Conservation (phyloP, 257 asterid genomes). For the Solanum chaucha region DNA sequence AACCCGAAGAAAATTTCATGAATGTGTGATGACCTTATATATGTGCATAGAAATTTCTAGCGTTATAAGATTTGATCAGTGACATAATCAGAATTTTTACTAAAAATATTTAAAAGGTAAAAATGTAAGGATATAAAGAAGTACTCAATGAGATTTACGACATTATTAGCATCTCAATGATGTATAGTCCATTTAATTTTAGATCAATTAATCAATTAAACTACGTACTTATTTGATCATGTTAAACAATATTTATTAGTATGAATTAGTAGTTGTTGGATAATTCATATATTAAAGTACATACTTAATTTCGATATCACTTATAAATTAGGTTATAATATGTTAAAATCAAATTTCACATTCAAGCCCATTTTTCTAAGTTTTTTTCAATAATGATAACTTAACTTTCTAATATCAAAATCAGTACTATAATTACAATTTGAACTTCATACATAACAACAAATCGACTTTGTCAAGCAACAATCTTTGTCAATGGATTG, state of each 20-base stretch:
- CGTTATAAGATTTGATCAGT: not conserved
- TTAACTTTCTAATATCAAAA: no score
- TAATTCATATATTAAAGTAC: not conserved
- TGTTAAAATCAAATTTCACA: no score
- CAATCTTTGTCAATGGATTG: not conserved
- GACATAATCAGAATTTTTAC: not conserved
- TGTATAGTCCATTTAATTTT: not conserved
- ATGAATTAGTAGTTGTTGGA: not conserved
- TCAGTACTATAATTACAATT: no score
- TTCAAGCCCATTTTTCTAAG: no score
- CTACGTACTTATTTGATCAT: not conserved
- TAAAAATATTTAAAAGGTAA: not conserved
- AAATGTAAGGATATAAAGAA: not conserved
- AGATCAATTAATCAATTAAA: not conserved
- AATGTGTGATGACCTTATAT: not conserved
- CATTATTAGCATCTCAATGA: not conserved
- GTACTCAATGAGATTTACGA: not conserved
- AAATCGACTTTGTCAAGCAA: not conserved
- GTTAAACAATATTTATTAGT: not conserved
- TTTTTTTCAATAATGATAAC: no score
- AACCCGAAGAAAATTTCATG: no score
- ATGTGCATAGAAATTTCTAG: not conserved
- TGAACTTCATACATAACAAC: not conserved
- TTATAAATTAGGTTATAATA: no score
- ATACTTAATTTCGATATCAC: not conserved